Conservation (phyloP, 116 monocot species). For the Papilionanthe hybrid region DNA sequence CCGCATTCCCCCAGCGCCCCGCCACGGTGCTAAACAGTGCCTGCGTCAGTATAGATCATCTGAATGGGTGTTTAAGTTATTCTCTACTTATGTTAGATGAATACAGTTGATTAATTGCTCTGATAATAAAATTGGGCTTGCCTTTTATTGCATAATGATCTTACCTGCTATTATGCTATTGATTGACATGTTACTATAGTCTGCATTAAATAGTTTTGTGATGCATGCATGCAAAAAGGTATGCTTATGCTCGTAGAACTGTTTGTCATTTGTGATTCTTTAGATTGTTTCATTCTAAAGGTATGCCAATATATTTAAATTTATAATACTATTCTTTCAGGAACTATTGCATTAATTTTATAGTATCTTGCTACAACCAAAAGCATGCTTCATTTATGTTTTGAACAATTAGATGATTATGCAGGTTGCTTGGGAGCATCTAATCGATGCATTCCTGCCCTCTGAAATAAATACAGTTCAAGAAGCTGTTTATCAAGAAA, state of each 20-base stretch:
- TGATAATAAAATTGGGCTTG: background rate
- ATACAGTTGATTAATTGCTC: background rate
- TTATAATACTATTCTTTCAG: background rate
- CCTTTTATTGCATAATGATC: no score
- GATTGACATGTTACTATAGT: background rate
- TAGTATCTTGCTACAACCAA: background rate
- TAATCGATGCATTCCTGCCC: constrained; percentile 50
- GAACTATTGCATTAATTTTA: background rate
- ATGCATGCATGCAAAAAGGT: no score
- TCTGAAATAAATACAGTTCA: constrained; percentile 5
- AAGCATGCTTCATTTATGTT: background rate
- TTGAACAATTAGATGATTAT: background rate
- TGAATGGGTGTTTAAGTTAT: background rate
- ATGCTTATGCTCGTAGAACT: background rate
- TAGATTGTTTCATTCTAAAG: background rate
- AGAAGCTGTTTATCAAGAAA: background rate
- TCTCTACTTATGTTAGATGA: background rate
- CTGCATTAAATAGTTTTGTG: background rate
- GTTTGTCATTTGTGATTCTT: background rate
- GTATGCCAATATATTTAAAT: background rate
- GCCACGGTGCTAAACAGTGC: no score
- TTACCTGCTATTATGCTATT: background rate
- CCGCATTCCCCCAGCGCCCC: no score
- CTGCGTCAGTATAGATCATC: background rate
- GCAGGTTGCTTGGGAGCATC: constrained; percentile 58